Conservation (phyloP, 1,284 basidiomycete species). For the Phlebopus sp. region DNA sequence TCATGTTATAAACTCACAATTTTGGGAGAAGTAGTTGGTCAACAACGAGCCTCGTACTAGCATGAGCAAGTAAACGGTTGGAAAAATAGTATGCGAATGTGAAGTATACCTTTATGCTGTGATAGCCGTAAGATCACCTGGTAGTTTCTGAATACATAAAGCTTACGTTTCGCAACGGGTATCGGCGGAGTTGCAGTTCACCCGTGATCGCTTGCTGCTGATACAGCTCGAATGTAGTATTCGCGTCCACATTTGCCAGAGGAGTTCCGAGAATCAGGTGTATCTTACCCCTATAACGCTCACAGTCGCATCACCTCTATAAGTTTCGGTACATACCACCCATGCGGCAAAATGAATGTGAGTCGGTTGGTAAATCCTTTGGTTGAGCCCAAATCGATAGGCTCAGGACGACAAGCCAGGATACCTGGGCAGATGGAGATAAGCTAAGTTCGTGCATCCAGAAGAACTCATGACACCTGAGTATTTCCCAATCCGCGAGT, state of each 20-base stretch:
- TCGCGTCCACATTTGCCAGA: conserved; percentile 42
- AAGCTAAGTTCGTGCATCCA: not conserved
- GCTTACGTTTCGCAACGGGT: conserved; percentile 63
- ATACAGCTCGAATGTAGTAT: conserved; percentile 58
- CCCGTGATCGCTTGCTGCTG: conserved; percentile 59
- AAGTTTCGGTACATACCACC: conserved; percentile 35
- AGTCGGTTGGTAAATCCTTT: conserved; percentile 34
- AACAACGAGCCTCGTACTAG: conserved; percentile 65
- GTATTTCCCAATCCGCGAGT: conserved; percentile 29
- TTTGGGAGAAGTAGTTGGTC: conserved; percentile 81
- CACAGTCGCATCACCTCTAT: not conserved
- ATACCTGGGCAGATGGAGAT: conserved; percentile 31
- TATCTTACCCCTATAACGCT: conserved; percentile 51
- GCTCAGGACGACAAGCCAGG: conserved; percentile 17
- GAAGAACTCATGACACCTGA: conserved; percentile 21
- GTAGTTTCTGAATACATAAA: not conserved
- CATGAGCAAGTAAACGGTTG: conserved; percentile 6
- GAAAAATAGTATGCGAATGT: not conserved
- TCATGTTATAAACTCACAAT: conserved; percentile 47
- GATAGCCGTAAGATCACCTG: conserved; percentile 12
- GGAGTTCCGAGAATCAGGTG: conserved; percentile 52
- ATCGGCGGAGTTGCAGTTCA: conserved; percentile 59
- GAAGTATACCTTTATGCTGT: conserved; percentile 59
- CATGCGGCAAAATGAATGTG: conserved; percentile 48
- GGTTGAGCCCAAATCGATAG: conserved; percentile 28